Conservation (phyloP, 2,329 filamentous ascomycete species). For the Penicillium sp. region DNA sequence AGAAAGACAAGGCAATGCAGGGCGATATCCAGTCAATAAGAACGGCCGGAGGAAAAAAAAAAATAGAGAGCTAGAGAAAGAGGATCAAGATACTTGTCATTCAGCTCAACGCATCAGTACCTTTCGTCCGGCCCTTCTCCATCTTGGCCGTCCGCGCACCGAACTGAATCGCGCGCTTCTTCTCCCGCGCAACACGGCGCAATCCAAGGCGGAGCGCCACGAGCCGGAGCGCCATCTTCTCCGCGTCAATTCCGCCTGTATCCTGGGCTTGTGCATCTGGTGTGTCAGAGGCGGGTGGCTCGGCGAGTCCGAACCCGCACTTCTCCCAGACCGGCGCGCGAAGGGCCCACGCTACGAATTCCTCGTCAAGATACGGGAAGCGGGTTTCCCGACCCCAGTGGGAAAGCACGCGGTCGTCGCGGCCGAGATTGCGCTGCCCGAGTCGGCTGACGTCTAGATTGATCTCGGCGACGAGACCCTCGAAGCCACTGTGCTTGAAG, state of each 20-base stretch:
- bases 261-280: conserved; percentile 14
- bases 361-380: conserved; percentile 88
- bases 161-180: conserved; percentile 90
- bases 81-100: conserved; percentile 1
- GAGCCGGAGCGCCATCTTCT: conserved; percentile 76
- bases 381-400: conserved; percentile 86
- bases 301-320: conserved; percentile 70
- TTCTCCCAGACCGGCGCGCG: conserved; percentile 74
- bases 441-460: conserved; percentile 80
- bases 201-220: conserved; percentile 73
- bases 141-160: conserved; percentile 80
- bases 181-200: conserved; percentile 70
- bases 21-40: conserved; percentile 1
- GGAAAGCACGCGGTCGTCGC: conserved; percentile 86
- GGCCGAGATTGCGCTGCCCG: conserved; percentile 88
- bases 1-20: background rate
- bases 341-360: conserved; percentile 77
- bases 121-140: conserved; percentile 64
- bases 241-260: conserved; percentile 52
- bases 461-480: conserved; percentile 74
- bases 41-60: background rate
- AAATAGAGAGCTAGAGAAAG: background rate
- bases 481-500: conserved; percentile 66
- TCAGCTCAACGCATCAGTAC: conserved; percentile 56
- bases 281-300: conserved; percentile 2